These are phyloP conservation scores for Pleurotus djamor DNA, from an alignment of 768 basidiomycete species.

Conservation along the genomic window DNA sequence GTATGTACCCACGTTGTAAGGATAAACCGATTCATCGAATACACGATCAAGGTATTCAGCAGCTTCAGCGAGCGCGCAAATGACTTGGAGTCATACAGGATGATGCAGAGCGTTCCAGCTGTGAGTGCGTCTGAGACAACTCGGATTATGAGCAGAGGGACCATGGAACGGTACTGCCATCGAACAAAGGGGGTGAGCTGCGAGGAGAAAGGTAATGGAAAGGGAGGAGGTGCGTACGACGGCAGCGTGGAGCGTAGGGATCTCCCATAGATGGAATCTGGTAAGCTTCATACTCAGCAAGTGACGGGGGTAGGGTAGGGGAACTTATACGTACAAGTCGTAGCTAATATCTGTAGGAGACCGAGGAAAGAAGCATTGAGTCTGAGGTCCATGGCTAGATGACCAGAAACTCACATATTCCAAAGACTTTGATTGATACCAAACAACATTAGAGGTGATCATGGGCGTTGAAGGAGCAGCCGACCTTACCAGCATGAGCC, in stretches of 20 bases:
- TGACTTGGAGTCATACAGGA: not conserved
- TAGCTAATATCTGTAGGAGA: not conserved
- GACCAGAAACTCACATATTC: not conserved
- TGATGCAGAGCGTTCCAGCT: not conserved
- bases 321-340: not conserved
- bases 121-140: not conserved
- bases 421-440: not conserved
- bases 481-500: not conserved
- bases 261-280: slow-evolving; percentile 2
- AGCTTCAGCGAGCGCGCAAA: not conserved
- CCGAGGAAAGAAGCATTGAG: too few species aligned
- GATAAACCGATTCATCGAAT: not conserved
- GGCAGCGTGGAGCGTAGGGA: not conserved
- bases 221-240: too few species aligned
- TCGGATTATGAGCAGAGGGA: not conserved
- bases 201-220: too few species aligned
- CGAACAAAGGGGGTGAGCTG: too few species aligned
- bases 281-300: not conserved
- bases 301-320: too few species aligned
- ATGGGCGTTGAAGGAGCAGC: too few species aligned
- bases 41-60: not conserved
- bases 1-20: not conserved
- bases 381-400: too few species aligned
- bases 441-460: too few species aligned
- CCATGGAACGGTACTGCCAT: not conserved